Evolutionary conservation across 1,284 basidiomycete species (phyloP).

Genomic region (Moniliella sp.): DNA sequence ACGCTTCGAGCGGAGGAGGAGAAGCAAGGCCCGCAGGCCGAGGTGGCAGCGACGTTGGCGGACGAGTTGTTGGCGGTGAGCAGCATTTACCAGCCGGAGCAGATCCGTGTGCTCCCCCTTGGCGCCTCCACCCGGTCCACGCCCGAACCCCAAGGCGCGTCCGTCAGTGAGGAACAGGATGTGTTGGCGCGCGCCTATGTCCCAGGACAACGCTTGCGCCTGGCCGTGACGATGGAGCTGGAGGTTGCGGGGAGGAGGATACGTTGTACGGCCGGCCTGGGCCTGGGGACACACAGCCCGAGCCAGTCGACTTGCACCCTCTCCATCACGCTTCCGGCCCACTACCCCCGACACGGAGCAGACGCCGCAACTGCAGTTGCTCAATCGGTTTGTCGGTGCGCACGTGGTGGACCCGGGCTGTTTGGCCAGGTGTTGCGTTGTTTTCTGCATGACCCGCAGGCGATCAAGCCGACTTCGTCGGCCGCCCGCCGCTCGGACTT

Average conservation of each 20-base stretch:
- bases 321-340: background rate
- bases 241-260: background rate
- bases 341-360: conserved; percentile 3
- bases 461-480: conserved; percentile 1
- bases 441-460: conserved; percentile 11
- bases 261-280: no score
- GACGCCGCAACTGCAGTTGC: conserved; percentile 25
- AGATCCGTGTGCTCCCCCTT: background rate
- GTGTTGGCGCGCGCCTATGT: background rate
- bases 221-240: background rate
- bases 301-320: no score
- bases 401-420: conserved; percentile 19
- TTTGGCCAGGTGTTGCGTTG: conserved; percentile 23
- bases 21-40: no score
- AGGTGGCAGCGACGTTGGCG: background rate
- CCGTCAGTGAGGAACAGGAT: background rate
- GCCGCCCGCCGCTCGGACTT: conserved; percentile 3
- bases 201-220: background rate
- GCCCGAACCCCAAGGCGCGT: background rate
- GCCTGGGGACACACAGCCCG: no score
- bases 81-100: background rate
- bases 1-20: no score
- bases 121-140: background rate
- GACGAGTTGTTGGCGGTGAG: background rate
- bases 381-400: conserved; percentile 19